Percentiles rank a stretch among this genome's conserved stretches.
Evolutionary conservation across 1,284 basidiomycete species (phyloP).

Genomic region (Tilletia indica): DNA sequence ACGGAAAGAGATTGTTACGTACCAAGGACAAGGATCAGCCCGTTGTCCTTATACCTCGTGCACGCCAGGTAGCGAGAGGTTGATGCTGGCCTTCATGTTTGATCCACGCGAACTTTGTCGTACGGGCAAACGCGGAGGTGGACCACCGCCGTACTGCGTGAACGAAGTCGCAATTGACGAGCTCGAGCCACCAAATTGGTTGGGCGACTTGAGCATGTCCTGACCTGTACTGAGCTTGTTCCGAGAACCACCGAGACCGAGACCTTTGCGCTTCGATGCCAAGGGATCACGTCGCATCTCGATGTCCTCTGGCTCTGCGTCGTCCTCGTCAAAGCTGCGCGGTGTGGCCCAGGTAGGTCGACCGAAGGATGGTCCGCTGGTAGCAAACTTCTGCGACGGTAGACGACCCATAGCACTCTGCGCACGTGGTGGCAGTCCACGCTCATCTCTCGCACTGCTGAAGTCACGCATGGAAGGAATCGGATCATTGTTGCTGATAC

Average conservation of each 20-base stretch:
- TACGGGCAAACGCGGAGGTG: neutral
- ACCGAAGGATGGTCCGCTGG: neutral
- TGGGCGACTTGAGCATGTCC: constrained; percentile 8
- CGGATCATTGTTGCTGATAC: constrained; percentile 12
- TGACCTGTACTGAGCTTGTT: neutral
- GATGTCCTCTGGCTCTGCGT: neutral
- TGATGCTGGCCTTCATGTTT: constrained; percentile 17
- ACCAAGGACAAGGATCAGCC: neutral
- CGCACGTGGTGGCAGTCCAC: neutral
- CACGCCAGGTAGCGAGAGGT: constrained; percentile 12
- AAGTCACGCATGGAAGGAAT: neutral
- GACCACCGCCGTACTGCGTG: constrained; percentile 4
- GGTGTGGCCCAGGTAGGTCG: constrained; percentile 12
- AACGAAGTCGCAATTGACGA: constrained; percentile 8
- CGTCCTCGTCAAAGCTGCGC: constrained; percentile 18
- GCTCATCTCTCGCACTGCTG: constrained; percentile 13
- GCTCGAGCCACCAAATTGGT: neutral
- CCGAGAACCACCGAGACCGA: constrained; percentile 5
- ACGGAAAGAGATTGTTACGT: too few species aligned
- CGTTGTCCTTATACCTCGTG: neutral
- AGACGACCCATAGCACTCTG: constrained; percentile 14
- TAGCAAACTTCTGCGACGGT: constrained; percentile 3
- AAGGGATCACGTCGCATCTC: constrained; percentile 11
- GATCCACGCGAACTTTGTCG: constrained; percentile 16
- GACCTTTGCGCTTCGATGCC: constrained; percentile 14